Evolutionary conservation across 768 basidiomycete species (phyloP).

Genomic region (Grammothele lineata): DNA sequence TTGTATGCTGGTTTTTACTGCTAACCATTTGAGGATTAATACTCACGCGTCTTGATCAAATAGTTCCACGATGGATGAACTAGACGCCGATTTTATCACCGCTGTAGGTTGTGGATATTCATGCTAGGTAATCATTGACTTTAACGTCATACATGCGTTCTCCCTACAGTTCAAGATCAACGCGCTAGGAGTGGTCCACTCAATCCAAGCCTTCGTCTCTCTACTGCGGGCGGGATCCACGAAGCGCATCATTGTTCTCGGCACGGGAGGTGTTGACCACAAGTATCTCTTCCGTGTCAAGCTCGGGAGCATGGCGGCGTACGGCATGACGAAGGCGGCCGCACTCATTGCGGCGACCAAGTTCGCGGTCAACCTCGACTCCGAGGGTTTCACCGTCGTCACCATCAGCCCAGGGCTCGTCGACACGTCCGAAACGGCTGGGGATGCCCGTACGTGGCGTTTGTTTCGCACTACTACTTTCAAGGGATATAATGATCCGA

Average conservation of each 20-base stretch:
- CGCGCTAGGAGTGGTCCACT: slow-evolving; percentile 31
- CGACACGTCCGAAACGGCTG: no score
- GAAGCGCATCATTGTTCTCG: slow-evolving; percentile 33
- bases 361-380: slow-evolving; percentile 29
- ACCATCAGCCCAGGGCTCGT: slow-evolving; percentile 34
- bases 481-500: no score
- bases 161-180: slow-evolving; percentile 24
- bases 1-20: slow-evolving; percentile 19
- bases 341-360: slow-evolving; percentile 35
- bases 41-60: no score
- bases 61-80: slow-evolving; percentile 13
- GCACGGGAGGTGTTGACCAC: slow-evolving; percentile 26
- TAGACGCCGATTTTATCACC: slow-evolving; percentile 11
- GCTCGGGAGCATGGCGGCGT: slow-evolving; percentile 17
- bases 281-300: slow-evolving; percentile 19
- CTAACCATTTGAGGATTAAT: no score
- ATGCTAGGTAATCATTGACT: slow-evolving; percentile 3
- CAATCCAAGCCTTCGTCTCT: slow-evolving; percentile 35
- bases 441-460: no score
- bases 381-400: slow-evolving; percentile 31
- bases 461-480: no score
- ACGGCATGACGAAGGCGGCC: slow-evolving; percentile 35
- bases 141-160: background rate
- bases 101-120: no score
- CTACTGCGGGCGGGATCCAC: slow-evolving; percentile 28